Evolutionary conservation across 768 basidiomycete species (phyloP), one percentile per base, ranked within the genome.

Genomic region (Boletellus ananas): DNA sequence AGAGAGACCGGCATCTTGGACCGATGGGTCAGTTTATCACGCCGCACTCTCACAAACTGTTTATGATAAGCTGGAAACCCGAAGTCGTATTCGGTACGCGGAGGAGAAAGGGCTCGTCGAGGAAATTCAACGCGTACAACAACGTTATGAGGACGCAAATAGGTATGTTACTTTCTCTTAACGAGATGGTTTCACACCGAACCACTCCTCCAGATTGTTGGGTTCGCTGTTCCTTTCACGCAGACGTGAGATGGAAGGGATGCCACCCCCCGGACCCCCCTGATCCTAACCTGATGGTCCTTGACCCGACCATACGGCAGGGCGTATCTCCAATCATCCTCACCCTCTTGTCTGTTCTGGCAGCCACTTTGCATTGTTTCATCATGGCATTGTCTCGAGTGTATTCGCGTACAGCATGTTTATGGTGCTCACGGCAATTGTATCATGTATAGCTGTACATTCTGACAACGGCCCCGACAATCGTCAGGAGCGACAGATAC

Each of bases 211-310:
- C 56, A 90, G 88, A 62, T 60, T 82, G 10, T 64, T 90, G 35
- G 80, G 86, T 33, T 80, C 79, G 1, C 64, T 85, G 37, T 81
- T 90, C 58, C 75, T 88, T 43, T 82, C 76, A 44, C 79, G 87
- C 36, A 76, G 77, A 53, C 71, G 67, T 47, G 62, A 61, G 36
- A 58, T 71, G 7, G 53, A 62, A 40, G 57, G 29, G 6, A 42
- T 18, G 25, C 18, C 27, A 21, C 38, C 29, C 29, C 2, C 29
- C 11, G 29, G 29, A 20, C 42, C 23, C 50, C 16, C 34, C 20
- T 14, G 31, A 35, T 20, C 44, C 38, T 13, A 29, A 20, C 8
- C 25, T 27, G 21, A 11, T 8, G 14, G 31, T 45, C 18, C 16
- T 17, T n/a, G 39, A 49, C 21, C 16, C 23, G 20, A 10, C 14